Conservation (phyloP, 768 basidiomycete species). For the Suillus discolor region DNA sequence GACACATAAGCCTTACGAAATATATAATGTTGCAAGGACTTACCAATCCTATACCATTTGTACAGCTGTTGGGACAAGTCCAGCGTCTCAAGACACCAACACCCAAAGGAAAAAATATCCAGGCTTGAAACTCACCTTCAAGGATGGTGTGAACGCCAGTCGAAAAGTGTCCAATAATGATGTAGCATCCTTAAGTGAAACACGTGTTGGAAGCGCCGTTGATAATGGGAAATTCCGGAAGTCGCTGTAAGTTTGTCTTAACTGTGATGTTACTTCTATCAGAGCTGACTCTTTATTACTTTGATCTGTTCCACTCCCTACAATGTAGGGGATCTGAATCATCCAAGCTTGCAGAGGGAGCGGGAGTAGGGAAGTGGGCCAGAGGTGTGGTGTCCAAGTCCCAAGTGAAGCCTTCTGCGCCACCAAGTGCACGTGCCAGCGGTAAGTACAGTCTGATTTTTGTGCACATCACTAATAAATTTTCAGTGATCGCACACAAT, state of each 20-base stretch:
- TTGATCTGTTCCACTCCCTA: neutral
- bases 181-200: neutral
- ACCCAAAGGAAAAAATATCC: neutral
- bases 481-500: neutral
- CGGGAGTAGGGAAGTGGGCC: neutral
- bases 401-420: neutral
- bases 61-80: neutral
- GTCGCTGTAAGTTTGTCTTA: neutral
- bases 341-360: neutral
- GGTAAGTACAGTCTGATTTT: neutral
- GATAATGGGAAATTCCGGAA: neutral
- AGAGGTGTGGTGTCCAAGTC: neutral
- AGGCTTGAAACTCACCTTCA: neutral
- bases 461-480: neutral
- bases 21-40: neutral
- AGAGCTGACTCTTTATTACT: slow-evolving; percentile 1
- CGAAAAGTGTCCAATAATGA: neutral
- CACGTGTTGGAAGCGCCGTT: neutral
- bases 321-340: neutral
- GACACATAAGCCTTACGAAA: neutral
- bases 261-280: neutral
- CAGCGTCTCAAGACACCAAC: neutral
- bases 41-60: too few species aligned
- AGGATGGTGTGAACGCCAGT: neutral
- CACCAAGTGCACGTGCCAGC: neutral